Evolutionary conservation across 1,139 yeast species (phyloP).

Genomic region (Taphrina flavorubra): DNA sequence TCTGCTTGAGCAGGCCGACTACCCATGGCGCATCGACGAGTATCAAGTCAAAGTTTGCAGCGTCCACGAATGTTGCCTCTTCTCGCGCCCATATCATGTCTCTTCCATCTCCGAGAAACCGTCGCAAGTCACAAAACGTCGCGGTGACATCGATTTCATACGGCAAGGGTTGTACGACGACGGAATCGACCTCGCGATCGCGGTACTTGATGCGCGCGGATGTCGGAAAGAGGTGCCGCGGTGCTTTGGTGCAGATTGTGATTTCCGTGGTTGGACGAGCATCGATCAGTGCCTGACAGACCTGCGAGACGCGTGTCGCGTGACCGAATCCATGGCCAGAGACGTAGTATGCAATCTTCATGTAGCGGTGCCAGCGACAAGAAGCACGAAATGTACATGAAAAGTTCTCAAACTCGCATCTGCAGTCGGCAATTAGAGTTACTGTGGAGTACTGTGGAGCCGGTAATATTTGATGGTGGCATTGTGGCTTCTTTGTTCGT

Average conservation of each 20-base stretch:
- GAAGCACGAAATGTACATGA: too few relatives aligned
- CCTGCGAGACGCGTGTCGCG: conserved; percentile 34
- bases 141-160: conserved; percentile 20
- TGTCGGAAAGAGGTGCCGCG: conserved; percentile 22
- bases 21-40: conserved; percentile 29
- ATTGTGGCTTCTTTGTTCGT: conserved; percentile 12
- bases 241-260: conserved; percentile 25
- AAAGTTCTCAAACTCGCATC: too few relatives aligned
- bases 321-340: conserved; percentile 39
- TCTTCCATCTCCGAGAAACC: conserved; percentile 1
- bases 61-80: conserved; percentile 2
- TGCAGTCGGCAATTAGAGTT: not conserved
- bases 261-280: not conserved
- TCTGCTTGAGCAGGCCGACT: conserved; percentile 7
- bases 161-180: conserved; percentile 27
- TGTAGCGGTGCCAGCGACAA: too few relatives aligned
- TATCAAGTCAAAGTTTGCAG: not conserved
- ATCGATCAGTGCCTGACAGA: conserved; percentile 14
- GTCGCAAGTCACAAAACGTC: conserved; percentile 1
- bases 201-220: conserved; percentile 17
- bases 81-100: not conserved
- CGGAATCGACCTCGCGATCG: conserved; percentile 19
- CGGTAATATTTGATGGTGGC: not conserved
- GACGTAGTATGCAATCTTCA: conserved; percentile 20
- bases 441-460: not conserved